phyloP scores from a whole-genome alignment of 108 stramenopile species.

The Cyclostephanos tholiformis region DNA sequence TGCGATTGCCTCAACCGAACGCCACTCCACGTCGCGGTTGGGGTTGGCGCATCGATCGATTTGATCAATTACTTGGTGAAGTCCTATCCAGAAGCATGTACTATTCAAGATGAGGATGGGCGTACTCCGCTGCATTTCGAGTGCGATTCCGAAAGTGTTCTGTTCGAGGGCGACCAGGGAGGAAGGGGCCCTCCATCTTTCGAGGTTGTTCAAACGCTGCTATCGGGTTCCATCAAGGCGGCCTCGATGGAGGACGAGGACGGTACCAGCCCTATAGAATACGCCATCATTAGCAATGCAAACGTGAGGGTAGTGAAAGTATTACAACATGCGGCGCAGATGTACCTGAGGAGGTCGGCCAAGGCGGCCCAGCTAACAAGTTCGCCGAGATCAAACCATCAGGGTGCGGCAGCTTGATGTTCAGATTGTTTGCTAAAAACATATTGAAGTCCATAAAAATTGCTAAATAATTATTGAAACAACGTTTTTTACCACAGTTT shows the following conservation, averaged over 20 bases:
- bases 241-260: constrained; percentile 38
- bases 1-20: constrained; percentile 41
- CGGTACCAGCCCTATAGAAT: constrained; percentile 44
- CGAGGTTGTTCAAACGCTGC: constrained; percentile 17
- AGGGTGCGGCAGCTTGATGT: neutral
- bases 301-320: constrained; percentile 33
- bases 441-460: neutral
- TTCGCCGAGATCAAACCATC: neutral
- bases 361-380: constrained; percentile 3
- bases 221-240: constrained; percentile 10
- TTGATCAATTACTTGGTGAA: constrained; percentile 18
- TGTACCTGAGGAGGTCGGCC: constrained; percentile 22
- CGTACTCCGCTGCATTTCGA: constrained; percentile 47
- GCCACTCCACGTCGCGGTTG: constrained; percentile 42
- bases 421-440: too few relatives aligned
- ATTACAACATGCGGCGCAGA: constrained; percentile 46
- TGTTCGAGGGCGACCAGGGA: constrained; percentile 37
- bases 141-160: constrained; percentile 37
- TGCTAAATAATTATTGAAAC: neutral
- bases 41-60: constrained; percentile 18
- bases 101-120: constrained; percentile 40
- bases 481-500: too few relatives aligned
- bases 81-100: constrained; percentile 29
- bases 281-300: constrained; percentile 41
- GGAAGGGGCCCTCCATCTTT: constrained; percentile 20